phyloP scores from a whole-genome alignment of 169 alveolate species.

The Theileria sp. region DNA sequence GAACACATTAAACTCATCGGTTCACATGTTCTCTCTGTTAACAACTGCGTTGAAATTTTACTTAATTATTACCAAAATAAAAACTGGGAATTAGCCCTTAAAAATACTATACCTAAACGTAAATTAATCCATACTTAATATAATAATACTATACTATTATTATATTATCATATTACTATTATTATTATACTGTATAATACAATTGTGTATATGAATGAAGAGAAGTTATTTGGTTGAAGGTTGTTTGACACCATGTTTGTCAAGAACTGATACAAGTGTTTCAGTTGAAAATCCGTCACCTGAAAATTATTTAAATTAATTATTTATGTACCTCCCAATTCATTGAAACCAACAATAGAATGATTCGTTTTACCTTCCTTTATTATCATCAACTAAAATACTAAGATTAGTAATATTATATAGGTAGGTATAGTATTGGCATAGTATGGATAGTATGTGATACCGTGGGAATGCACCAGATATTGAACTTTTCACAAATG shows the following conservation, averaged over 20 bases:
- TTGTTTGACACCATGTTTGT: slow-evolving; percentile 39
- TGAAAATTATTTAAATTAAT: neutral
- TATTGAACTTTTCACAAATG: slow-evolving; percentile 74
- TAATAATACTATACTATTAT: neutral
- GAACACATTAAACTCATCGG: slow-evolving; percentile 59
- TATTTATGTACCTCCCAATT: slow-evolving; percentile 70
- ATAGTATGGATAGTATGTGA: neutral
- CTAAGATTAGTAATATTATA: too few relatives aligned
- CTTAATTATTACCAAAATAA: slow-evolving; percentile 34
- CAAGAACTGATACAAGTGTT: slow-evolving; percentile 31
- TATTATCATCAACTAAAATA: slow-evolving; percentile 63
- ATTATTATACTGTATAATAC: neutral
- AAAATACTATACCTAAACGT: slow-evolving; percentile 59
- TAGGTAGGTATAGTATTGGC: neutral
- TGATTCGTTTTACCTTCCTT: slow-evolving; percentile 74
- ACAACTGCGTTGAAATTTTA: slow-evolving; percentile 51
- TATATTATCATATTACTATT: neutral
- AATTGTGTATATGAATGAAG: neutral
- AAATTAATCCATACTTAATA: slow-evolving; percentile 24
- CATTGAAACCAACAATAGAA: slow-evolving; percentile 75
- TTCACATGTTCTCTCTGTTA: slow-evolving; percentile 66
- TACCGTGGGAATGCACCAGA: slow-evolving; percentile 80
- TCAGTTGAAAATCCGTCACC: slow-evolving; percentile 64
- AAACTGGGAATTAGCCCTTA: slow-evolving; percentile 59
- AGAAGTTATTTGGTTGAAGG: neutral